These are phyloP conservation scores for Aspergillus wentii DNA, from an alignment of 495 filamentous ascomycete species.

Conservation along the genomic window DNA sequence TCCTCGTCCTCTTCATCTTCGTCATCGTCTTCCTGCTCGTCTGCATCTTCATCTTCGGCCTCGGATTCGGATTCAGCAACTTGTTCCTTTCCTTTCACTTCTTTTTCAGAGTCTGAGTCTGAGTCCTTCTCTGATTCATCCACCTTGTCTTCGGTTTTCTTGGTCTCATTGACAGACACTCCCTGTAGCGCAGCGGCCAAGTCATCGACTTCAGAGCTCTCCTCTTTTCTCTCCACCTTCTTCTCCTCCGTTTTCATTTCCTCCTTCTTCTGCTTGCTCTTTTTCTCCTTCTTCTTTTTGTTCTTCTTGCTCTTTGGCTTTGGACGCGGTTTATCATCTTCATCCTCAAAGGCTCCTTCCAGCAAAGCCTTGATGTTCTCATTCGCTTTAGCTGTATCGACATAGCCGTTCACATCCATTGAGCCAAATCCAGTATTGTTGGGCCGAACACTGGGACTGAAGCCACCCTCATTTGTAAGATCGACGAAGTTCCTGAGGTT, in stretches of 20 bases:
- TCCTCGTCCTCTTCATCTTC: slow-evolving; percentile 67
- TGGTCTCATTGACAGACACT: slow-evolving; percentile 45
- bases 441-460: slow-evolving; percentile 16
- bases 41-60: slow-evolving; percentile 34
- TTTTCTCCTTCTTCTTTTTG: slow-evolving; percentile 29
- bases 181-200: slow-evolving; percentile 56
- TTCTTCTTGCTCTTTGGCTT: slow-evolving; percentile 50
- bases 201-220: slow-evolving; percentile 40
- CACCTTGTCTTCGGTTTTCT: slow-evolving; percentile 22
- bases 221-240: slow-evolving; percentile 11
- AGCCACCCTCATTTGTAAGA: slow-evolving; percentile 30
- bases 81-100: slow-evolving; percentile 16
- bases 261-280: slow-evolving; percentile 47
- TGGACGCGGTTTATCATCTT: slow-evolving; percentile 56
- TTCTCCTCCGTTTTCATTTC: slow-evolving; percentile 38
- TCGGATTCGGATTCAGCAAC: slow-evolving; percentile 54
- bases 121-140: slow-evolving; percentile 22
- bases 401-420: slow-evolving; percentile 60
- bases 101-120: slow-evolving; percentile 30
- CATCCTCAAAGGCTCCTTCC: slow-evolving; percentile 82
- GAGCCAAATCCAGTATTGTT: slow-evolving; percentile 32
- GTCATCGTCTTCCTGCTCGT: slow-evolving; percentile 38
- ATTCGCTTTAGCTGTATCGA: slow-evolving; percentile 71
- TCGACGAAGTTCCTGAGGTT: slow-evolving; percentile 41
- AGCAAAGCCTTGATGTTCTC: slow-evolving; percentile 84